Conservation (phyloP, 225 moss, liverwort and hornwort species). For the Straminergon stramineum region DNA sequence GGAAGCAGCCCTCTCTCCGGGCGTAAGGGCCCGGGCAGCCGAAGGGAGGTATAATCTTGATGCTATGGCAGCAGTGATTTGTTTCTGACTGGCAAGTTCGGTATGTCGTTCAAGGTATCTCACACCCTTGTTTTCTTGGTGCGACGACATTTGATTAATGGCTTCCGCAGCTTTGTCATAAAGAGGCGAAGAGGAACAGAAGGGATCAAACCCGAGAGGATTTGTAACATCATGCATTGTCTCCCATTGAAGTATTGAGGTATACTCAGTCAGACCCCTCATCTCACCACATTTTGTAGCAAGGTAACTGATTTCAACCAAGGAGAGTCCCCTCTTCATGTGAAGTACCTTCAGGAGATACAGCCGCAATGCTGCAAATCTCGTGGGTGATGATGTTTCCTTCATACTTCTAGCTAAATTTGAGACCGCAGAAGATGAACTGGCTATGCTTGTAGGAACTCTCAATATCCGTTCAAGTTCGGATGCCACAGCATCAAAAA, state of each 20-base stretch:
- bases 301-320: constrained; percentile 32
- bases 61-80: constrained; percentile 19
- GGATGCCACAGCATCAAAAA: constrained; percentile 29
- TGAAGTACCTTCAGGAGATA: constrained; percentile 50
- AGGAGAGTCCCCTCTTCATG: constrained; percentile 32
- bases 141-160: background rate
- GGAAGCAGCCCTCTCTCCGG: constrained; percentile 14
- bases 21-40: constrained; percentile 13
- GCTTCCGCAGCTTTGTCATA: constrained; percentile 21
- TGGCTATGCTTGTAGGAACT: background rate
- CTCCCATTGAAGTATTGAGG: constrained; percentile 23
- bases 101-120: background rate
- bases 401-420: constrained; percentile 1
- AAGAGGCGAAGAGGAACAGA: constrained; percentile 26
- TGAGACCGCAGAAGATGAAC: background rate
- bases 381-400: background rate
- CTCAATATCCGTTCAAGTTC: constrained; percentile 5
- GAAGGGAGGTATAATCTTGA: constrained; percentile 35
- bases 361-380: constrained; percentile 21
- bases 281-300: constrained; percentile 9
- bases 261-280: background rate
- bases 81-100: constrained; percentile 11
- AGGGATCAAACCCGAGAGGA: constrained; percentile 52
- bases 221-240: constrained; percentile 31
- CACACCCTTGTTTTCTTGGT: constrained; percentile 16